These are phyloP conservation scores for Leccinum pellstonianum DNA, from an alignment of 768 basidiomycete genomes.

Conservation along the genomic window DNA sequence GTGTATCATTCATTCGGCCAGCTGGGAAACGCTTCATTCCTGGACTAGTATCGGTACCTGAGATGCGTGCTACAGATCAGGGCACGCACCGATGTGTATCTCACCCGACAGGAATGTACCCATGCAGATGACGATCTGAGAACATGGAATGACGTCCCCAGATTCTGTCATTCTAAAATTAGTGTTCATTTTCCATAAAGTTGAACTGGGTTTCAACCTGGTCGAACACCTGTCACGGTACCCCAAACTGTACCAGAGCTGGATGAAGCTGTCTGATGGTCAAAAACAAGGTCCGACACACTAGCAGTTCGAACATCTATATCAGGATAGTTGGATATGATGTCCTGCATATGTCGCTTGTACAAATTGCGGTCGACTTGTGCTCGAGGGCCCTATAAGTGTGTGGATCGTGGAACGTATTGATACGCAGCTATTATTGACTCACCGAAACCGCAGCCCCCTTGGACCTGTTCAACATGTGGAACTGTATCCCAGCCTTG, in stretches of 20 bases:
- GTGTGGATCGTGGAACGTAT: not conserved
- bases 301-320: slow-evolving; percentile 70
- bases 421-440: not conserved
- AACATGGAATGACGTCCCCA: slow-evolving; percentile 72
- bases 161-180: slow-evolving; percentile 45
- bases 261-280: slow-evolving; percentile 37
- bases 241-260: slow-evolving; percentile 42
- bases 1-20: slow-evolving; percentile 70
- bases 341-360: slow-evolving; percentile 76
- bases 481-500: slow-evolving; percentile 86
- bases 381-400: slow-evolving; percentile 76
- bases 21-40: slow-evolving; percentile 76
- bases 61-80: not conserved
- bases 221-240: slow-evolving; percentile 59
- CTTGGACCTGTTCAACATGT: slow-evolving; percentile 80
- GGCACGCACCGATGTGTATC: slow-evolving; percentile 73
- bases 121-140: slow-evolving; percentile 84
- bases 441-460: slow-evolving; percentile 88
- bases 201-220: slow-evolving; percentile 45
- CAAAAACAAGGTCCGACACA: slow-evolving; percentile 76
- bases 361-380: slow-evolving; percentile 87
- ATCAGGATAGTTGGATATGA: slow-evolving; percentile 62
- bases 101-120: slow-evolving; percentile 91
- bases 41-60: slow-evolving; percentile 20
- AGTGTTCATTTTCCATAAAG: not conserved